Conservation (phyloP, 345 rosid species). For the Carallia brachiata region DNA sequence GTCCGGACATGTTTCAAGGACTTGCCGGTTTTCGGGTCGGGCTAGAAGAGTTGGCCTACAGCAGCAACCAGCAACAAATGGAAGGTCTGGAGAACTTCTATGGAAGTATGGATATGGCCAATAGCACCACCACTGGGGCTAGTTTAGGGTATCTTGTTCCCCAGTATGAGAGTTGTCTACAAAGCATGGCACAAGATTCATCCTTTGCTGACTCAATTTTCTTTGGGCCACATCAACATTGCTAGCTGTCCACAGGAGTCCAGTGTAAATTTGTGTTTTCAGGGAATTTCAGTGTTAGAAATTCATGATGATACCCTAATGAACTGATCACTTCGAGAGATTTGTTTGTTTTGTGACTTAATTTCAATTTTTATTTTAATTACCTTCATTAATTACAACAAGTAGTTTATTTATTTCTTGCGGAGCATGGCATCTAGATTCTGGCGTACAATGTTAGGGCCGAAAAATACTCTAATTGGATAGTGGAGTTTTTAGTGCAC, state of each 20-base stretch:
- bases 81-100: conserved; percentile 27
- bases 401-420: too few relatives aligned
- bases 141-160: conserved; percentile 34
- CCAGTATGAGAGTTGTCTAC: conserved; percentile 32
- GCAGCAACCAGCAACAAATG: conserved; percentile 17
- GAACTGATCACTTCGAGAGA: conserved; percentile 5
- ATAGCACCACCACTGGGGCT: conserved; percentile 34
- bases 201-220: conserved; percentile 39
- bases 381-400: not conserved
- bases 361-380: not conserved
- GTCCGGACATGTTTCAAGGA: conserved; percentile 39
- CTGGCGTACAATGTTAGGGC: too few relatives aligned
- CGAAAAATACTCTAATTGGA: too few relatives aligned
- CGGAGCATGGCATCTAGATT: too few relatives aligned
- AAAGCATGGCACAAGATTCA: conserved; percentile 27
- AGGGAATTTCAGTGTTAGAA: conserved; percentile 18
- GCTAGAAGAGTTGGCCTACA: conserved; percentile 19
- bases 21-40: conserved; percentile 23
- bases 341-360: conserved; percentile 24
- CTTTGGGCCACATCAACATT: conserved; percentile 37
- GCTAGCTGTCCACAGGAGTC: conserved; percentile 11
- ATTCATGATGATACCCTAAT: conserved; percentile 9
- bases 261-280: conserved; percentile 29
- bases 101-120: conserved; percentile 26
- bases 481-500: too few relatives aligned